phyloP scores from a whole-genome alignment of 768 basidiomycete species.

The Nidula microcarpa region DNA sequence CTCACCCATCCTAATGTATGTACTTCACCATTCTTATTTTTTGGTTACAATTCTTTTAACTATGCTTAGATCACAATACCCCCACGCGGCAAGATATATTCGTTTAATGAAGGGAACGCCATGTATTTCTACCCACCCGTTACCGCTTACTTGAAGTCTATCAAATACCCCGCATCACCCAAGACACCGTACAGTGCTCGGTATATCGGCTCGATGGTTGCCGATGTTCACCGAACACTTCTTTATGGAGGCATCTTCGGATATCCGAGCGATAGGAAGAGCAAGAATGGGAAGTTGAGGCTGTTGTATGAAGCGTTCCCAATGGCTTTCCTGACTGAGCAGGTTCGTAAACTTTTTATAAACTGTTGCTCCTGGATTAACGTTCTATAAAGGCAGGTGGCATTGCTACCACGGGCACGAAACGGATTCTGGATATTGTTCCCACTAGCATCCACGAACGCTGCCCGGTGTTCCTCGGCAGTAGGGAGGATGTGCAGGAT shows the following conservation, averaged over 20 bases:
- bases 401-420: conserved; percentile 92
- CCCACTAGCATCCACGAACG: conserved; percentile 88
- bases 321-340: conserved; percentile 93
- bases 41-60: conserved; percentile 4
- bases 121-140: conserved; percentile 90
- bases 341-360: conserved; percentile 49
- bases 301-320: conserved; percentile 97
- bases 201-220: conserved; percentile 99
- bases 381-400: conserved; percentile 75
- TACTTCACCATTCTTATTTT: conserved; percentile 5
- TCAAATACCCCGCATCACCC: conserved; percentile 81
- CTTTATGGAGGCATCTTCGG: conserved; percentile 99
- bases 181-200: conserved; percentile 88
- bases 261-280: conserved; percentile 98
- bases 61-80: conserved; percentile 81
- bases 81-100: conserved; percentile 95
- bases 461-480: conserved; percentile 90
- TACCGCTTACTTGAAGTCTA: conserved; percentile 77
- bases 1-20: conserved; percentile 92
- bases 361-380: not conserved
- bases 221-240: conserved; percentile 94
- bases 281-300: conserved; percentile 91
- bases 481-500: conserved; percentile 90
- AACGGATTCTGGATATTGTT: conserved; percentile 88
- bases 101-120: conserved; percentile 98